Percentiles rank a stretch among this genome's conserved stretches.
These are phyloP conservation scores for Mycena vulgaris DNA, from an alignment of 768 basidiomycete genomes.

Conservation along the genomic window DNA sequence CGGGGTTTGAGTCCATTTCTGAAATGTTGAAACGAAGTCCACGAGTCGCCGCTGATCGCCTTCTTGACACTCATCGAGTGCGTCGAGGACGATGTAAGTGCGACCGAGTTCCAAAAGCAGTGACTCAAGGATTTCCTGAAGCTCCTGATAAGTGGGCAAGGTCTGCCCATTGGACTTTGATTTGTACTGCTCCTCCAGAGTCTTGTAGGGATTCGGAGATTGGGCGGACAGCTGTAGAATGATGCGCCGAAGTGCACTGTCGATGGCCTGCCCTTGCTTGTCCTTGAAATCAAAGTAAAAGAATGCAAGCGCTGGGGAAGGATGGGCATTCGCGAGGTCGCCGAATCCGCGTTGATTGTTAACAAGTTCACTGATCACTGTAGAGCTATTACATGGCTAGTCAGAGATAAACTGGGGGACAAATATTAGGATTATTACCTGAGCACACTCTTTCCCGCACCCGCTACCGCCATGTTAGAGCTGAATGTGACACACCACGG, in stretches of 20 bases:
- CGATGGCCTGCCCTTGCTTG: no score
- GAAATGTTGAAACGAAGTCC: no score
- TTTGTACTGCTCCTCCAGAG: no score
- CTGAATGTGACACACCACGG: neutral
- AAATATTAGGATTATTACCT: neutral
- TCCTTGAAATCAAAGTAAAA: constrained; percentile 21
- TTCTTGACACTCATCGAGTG: no score
- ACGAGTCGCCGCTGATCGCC: no score
- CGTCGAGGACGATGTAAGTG: constrained; percentile 4
- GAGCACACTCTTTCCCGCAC: no score
- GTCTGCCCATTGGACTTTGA: no score
- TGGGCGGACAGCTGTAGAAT: no score
- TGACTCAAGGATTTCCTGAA: neutral
- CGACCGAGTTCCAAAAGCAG: neutral
- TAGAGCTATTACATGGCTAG: neutral
- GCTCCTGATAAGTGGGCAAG: no score
- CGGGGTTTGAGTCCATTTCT: neutral
- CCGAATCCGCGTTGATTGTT: neutral
- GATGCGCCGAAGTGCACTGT: no score
- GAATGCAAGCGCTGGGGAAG: neutral
- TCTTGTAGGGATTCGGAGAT: no score
- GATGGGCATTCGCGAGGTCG: neutral
- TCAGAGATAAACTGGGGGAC: neutral
- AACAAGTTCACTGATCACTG: neutral
- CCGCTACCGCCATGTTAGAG: neutral